Evolutionary conservation across 805 yeast genomes (phyloP), one percentile per base, ranked within the genome.

Genomic region (Hanseniaspora jakobsenii): DNA sequence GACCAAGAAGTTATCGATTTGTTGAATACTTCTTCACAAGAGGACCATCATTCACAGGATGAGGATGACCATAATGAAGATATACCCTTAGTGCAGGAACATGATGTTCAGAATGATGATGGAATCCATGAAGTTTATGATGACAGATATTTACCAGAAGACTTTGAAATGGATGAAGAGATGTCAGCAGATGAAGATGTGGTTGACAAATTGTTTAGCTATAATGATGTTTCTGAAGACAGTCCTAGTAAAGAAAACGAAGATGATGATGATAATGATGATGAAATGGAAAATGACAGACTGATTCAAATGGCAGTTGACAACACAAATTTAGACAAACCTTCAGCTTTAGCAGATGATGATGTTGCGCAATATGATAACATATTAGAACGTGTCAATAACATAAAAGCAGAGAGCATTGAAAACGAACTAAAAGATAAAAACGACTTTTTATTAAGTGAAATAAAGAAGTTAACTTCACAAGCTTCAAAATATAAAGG

Each of bases 331-430:
- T n/a, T n/a, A n/a, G n/a, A n/a, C n/a, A n/a, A n/a, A n/a, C n/a
- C n/a, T n/a, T n/a, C n/a, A n/a, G n/a, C n/a, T n/a, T n/a, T n/a
- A n/a, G 44, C 24, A 26, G 38, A 32, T 2, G 37, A 32, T 24
- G 19, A 34, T 18, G 26, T 40, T n/a, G 32, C 38, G 21, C 38
- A 41, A 14, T 41, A 31, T 41, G 45, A 34, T 27, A 32, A 34
- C 16, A 41, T 41, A 17, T 27, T 41, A 9, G 24, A 22, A 12
- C 24, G 34, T 3, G 45, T 41, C 3, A 41, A 36, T 19, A n/a
- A 27, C 14, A 41, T 41, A 10, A 34, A 26, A 12, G 29, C 24
- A 3, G 45, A 41, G 3, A 34, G 14, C 13, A 27, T n/a, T 8
- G 45, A 34, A 28, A 29, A 32, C 3, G 38, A 32, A 5, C 17